Evolutionary conservation across 768 basidiomycete genomes (phyloP), one percentile per base, ranked within the genome.

Genomic region (Tremella mesenterica): DNA sequence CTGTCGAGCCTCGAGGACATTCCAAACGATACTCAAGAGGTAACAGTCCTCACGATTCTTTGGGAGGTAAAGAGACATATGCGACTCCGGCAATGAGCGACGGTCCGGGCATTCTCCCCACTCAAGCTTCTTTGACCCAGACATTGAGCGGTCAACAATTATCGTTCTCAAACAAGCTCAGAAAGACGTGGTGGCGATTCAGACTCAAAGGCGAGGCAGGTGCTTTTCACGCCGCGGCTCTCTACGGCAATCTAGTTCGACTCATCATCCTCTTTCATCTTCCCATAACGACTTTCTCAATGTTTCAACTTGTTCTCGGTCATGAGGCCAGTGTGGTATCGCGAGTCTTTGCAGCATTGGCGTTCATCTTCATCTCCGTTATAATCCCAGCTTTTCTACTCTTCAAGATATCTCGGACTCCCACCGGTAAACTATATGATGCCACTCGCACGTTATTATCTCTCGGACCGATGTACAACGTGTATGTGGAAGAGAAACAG

Each of bases 251-350:
- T 73, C 82, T 96, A 54, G 83, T 92, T 54, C 86, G 93, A 55
- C 77, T 96, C 52, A 81, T 97, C 38, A 79, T 95, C 33, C 77
- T 92, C 29, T 97, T 99, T 76, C 93, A 99, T 73, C 81, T 96
- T 18, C 93, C 93, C 6, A 80, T 97, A 54, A 93, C 90, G 30
- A 81, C 89, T 48, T 93, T 93, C 74, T 87, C 90, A 2, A 83
- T 81, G 56, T 96, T 89, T 72, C 84, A 91, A 66, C 84, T 91
- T 79, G 81, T 82, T 10, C 73, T 83, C 28, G 77, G 80, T 16
- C 76, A 76, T 2, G 72, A 77, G 1, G 79, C 81, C 0, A 79
- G 82, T 1, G 63, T 80, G 23, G 75, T 80, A 3, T 83, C 86
- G 23, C 79, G 85, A 47, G 82, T 82, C 20, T 82, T 97, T 36